These are phyloP conservation scores for Sisymbrium irio DNA, from an alignment of 345 rosid genomes.

Conservation along the genomic window DNA sequence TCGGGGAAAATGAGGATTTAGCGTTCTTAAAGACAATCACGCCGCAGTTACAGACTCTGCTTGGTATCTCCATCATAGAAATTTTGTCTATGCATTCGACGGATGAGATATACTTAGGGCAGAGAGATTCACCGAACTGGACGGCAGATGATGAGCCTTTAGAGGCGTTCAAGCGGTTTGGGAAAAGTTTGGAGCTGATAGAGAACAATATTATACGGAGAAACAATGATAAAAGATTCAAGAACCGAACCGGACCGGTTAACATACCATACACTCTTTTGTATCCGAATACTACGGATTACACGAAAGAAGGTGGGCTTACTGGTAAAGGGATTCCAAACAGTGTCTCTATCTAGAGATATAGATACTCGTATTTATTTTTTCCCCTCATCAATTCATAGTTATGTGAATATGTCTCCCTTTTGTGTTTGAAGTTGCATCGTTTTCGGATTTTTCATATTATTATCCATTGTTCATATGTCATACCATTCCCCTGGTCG, in stretches of 20 bases:
- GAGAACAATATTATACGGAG: conserved; percentile 51
- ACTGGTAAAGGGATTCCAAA: conserved; percentile 92
- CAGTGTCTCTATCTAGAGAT: conserved; percentile 66
- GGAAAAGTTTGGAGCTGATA: conserved; percentile 48
- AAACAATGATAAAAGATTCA: conserved; percentile 60
- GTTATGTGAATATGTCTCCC: conserved; percentile 2
- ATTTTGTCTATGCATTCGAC: conserved; percentile 73
- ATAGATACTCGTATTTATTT: background rate
- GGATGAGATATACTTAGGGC: conserved; percentile 88
- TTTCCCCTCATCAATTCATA: background rate
- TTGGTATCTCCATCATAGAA: conserved; percentile 87
- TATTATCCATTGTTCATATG: background rate
- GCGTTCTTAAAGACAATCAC: conserved; percentile 84
- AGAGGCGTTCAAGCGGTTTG: conserved; percentile 63
- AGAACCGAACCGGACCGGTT: conserved; percentile 78
- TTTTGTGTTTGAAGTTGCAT: background rate
- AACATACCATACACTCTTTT: conserved; percentile 76
- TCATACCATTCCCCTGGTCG: background rate
- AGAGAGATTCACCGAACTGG: conserved; percentile 70
- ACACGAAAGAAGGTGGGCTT: conserved; percentile 60
- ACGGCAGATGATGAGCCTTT: conserved; percentile 65
- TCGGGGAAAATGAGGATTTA: conserved; percentile 47
- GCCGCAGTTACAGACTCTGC: conserved; percentile 80
- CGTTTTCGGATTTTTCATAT: background rate
- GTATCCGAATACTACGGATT: conserved; percentile 67